Evolutionary conservation across 2,329 filamentous ascomycete genomes (phyloP).

Genomic region (Paraconiothyrium sp.): DNA sequence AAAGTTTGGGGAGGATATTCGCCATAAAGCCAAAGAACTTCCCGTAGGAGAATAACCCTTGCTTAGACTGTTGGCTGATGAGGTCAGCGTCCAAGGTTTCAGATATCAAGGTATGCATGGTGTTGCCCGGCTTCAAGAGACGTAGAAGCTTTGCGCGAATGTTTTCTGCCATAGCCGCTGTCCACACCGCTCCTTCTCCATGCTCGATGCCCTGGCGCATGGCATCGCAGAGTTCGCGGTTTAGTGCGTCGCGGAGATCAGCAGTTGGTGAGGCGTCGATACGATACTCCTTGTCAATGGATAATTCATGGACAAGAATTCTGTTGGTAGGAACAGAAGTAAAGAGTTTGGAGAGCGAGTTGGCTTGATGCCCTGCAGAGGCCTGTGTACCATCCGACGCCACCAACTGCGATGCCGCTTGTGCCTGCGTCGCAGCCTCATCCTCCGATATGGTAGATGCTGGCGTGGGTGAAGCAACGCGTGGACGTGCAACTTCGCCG

Average conservation of each 20-base stretch:
- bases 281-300: constrained; percentile 80
- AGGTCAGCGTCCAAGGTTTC: constrained; percentile 79
- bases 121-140: constrained; percentile 74
- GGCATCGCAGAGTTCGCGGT: constrained; percentile 67
- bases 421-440: constrained; percentile 48
- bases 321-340: constrained; percentile 76
- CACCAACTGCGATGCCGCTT: constrained; percentile 43
- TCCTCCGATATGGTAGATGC: constrained; percentile 39
- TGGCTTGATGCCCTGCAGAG: constrained; percentile 47
- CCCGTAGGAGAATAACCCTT: constrained; percentile 81
- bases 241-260: constrained; percentile 66
- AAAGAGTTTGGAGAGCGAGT: constrained; percentile 63
- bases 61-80: constrained; percentile 72
- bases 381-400: constrained; percentile 21
- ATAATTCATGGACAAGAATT: constrained; percentile 79
- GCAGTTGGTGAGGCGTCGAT: constrained; percentile 69
- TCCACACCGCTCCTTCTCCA: constrained; percentile 72
- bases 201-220: constrained; percentile 71
- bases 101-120: constrained; percentile 77
- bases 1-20: constrained; percentile 78
- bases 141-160: constrained; percentile 77
- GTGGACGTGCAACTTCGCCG: constrained; percentile 73
- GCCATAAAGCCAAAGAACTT: constrained; percentile 82
- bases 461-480: constrained; percentile 60
- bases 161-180: constrained; percentile 74